Percentiles rank a stretch among this genome's conserved stretches.
phyloP scores from a whole-genome alignment of 2,329 filamentous ascomycete genomes.

The Xylaria sp. region DNA sequence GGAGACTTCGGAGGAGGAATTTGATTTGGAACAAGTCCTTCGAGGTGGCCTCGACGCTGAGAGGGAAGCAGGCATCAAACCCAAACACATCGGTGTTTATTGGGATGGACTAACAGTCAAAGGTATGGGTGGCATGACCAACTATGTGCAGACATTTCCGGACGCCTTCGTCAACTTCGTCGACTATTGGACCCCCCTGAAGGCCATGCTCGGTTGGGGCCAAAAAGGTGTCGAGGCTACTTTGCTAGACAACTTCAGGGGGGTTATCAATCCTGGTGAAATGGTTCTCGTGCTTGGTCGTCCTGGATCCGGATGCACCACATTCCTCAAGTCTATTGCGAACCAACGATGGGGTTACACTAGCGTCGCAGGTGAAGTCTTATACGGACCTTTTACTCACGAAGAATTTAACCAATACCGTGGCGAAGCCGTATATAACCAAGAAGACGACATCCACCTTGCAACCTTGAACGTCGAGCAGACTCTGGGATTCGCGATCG shows the following conservation, averaged over 20 bases:
- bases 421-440: conserved; percentile 86
- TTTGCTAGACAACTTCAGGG: conserved; percentile 77
- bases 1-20: conserved; percentile 66
- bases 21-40: conserved; percentile 80
- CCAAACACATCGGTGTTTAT: conserved; percentile 82
- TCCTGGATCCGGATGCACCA: conserved; percentile 78
- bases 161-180: conserved; percentile 81
- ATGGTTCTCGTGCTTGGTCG: conserved; percentile 87
- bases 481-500: conserved; percentile 85
- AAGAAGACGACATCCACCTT: conserved; percentile 87
- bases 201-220: conserved; percentile 71
- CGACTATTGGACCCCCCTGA: conserved; percentile 75
- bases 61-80: conserved; percentile 79
- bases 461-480: conserved; percentile 88
- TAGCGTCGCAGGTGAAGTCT: conserved; percentile 72
- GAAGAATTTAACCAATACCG: conserved; percentile 79
- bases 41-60: conserved; percentile 78
- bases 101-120: conserved; percentile 83
- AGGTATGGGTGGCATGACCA: conserved; percentile 78
- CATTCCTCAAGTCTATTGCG: conserved; percentile 74
- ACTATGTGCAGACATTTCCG: conserved; percentile 79
- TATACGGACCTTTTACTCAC: conserved; percentile 79
- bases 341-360: conserved; percentile 72
- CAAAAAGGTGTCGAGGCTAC: conserved; percentile 77
- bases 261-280: conserved; percentile 81